Evolutionary conservation across 2,329 filamentous ascomycete species (phyloP).

Genomic region (Neoarthrinium moseri): DNA sequence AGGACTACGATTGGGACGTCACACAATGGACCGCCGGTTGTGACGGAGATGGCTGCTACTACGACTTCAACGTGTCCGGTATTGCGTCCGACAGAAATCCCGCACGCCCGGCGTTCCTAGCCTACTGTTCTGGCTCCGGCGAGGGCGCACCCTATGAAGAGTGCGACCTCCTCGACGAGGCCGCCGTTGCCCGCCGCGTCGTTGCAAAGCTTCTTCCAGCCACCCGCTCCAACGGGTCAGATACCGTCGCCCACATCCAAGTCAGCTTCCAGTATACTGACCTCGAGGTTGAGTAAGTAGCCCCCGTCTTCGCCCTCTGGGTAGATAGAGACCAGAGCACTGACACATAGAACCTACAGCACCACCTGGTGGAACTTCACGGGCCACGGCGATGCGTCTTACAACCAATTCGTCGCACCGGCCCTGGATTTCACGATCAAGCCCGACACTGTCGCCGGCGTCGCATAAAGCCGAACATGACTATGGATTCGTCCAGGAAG

Average conservation of each 20-base stretch:
- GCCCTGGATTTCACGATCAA: constrained; percentile 27
- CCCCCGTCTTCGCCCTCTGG: constrained; percentile 4
- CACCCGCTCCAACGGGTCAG: constrained; percentile 11
- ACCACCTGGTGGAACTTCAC: constrained; percentile 32
- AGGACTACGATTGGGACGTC: constrained; percentile 25
- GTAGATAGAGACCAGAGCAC: background rate
- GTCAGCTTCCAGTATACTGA: constrained; percentile 29
- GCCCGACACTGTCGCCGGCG: constrained; percentile 25
- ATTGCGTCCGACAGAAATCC: constrained; percentile 21
- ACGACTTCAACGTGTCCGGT: constrained; percentile 31
- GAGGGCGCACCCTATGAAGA: constrained; percentile 25
- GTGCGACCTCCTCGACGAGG: constrained; percentile 21
- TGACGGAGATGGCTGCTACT: constrained; percentile 17
- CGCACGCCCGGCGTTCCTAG: constrained; percentile 27
- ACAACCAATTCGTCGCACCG: constrained; percentile 23
- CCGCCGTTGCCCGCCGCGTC: constrained; percentile 20
- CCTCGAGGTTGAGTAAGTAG: constrained; percentile 20
- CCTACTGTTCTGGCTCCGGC: constrained; percentile 26
- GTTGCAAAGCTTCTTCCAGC: constrained; percentile 27
- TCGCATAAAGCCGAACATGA: constrained; percentile 15
- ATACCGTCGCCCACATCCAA: constrained; percentile 23
- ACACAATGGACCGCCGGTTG: constrained; percentile 25
- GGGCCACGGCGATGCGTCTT: constrained; percentile 23
- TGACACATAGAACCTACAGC: constrained; percentile 10
- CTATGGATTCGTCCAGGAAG: too few relatives aligned